Conservation (phyloP, 257 asterid species). For the Nicotiana paniculata region DNA sequence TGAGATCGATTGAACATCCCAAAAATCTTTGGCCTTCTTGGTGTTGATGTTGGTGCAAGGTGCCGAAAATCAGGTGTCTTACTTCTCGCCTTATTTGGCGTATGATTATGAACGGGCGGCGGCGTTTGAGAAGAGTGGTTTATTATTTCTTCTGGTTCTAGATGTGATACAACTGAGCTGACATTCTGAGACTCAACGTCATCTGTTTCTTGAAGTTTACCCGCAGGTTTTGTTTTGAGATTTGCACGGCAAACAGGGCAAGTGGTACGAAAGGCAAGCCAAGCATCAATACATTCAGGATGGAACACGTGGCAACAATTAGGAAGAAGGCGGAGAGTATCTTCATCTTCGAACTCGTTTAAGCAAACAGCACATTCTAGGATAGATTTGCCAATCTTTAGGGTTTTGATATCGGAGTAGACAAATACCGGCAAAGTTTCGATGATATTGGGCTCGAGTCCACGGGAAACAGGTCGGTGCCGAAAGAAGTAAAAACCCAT, state of each 20-base stretch:
- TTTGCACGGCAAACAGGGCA: slow-evolving; percentile 53
- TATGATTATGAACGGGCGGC: too few relatives aligned
- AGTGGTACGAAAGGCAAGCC: slow-evolving; percentile 45
- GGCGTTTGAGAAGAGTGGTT: too few relatives aligned
- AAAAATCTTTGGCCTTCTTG: background rate
- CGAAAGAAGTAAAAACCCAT: background rate
- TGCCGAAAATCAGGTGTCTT: background rate
- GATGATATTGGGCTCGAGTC: slow-evolving; percentile 20
- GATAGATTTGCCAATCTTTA: slow-evolving; percentile 17
- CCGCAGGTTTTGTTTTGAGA: slow-evolving; percentile 13
- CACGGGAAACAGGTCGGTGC: background rate
- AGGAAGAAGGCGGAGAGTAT: slow-evolving; percentile 28
- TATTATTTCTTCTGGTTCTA: background rate
- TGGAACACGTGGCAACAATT: slow-evolving; percentile 38
- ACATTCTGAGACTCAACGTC: background rate
- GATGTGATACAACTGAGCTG: background rate
- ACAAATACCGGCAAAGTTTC: slow-evolving; percentile 20
- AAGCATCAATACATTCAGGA: slow-evolving; percentile 38
- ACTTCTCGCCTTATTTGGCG: background rate
- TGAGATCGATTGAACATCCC: slow-evolving; percentile 20
- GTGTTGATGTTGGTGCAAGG: background rate
- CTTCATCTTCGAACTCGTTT: slow-evolving; percentile 32
- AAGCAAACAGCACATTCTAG: slow-evolving; percentile 40
- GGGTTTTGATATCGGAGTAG: slow-evolving; percentile 29
- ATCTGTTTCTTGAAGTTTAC: background rate